Percentiles rank a stretch among this genome's conserved stretches.
These are phyloP conservation scores for Lathyrus sativus DNA, from an alignment of 306 rosid genomes.

Conservation along the genomic window DNA sequence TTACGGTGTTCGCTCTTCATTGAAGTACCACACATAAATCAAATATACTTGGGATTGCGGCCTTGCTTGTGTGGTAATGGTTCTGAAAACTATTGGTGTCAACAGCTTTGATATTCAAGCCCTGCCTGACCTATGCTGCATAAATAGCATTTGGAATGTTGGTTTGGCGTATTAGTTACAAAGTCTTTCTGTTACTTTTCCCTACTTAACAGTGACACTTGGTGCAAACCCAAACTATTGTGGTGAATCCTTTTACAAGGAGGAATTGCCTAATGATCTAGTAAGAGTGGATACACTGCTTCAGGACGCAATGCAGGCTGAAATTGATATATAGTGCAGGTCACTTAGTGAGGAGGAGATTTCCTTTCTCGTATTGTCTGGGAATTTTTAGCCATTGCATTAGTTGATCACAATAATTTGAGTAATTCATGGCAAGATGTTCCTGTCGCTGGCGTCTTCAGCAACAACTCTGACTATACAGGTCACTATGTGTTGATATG, in stretches of 20 bases:
- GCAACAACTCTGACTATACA: constrained; percentile 68
- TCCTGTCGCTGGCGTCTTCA: constrained; percentile 48
- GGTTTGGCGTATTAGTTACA: no score
- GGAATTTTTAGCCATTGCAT: constrained; percentile 79
- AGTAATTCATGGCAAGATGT: constrained; percentile 63
- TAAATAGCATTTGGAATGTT: no score
- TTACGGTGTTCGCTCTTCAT: no score
- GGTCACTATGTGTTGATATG: constrained; percentile 94
- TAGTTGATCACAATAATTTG: constrained; percentile 86
- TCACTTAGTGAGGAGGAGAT: constrained; percentile 74
- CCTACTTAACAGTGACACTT: no score
- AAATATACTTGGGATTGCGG: constrained; percentile 97
- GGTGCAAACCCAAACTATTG: no score
- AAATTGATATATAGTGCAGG: constrained; percentile 85
- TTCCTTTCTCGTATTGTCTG: constrained; percentile 69
- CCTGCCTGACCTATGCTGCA: constrained; percentile 59
- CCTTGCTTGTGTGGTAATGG: constrained; percentile 91
- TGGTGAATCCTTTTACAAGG: constrained; percentile 97
- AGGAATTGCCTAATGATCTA: constrained; percentile 80
- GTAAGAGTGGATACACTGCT: constrained; percentile 77
- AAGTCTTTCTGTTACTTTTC: no score
- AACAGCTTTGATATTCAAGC: constrained; percentile 55
- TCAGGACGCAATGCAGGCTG: constrained; percentile 70
- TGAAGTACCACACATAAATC: no score
- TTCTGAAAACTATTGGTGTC: constrained; percentile 66